Percentiles rank a stretch among this genome's conserved stretches.
Conservation (phyloP, 1,139 yeast genomes). For the Oligophagozyma castellii region DNA sequence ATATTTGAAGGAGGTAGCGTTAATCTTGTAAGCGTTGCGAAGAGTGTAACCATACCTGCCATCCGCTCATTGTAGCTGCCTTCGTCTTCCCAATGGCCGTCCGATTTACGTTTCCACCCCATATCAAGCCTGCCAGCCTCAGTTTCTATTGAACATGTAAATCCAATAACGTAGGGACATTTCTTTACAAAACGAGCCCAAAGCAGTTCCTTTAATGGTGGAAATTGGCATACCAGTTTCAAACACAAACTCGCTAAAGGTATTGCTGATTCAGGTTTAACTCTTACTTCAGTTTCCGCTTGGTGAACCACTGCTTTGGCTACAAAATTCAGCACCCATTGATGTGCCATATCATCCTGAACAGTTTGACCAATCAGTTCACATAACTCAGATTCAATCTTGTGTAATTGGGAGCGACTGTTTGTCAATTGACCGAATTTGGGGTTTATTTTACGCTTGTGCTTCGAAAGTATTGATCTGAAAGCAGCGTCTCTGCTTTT, state of each 20-base stretch:
- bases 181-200: slow-evolving; percentile 78
- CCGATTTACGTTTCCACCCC: slow-evolving; percentile 71
- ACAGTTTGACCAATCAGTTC: slow-evolving; percentile 36
- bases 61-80: slow-evolving; percentile 70
- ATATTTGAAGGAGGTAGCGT: slow-evolving; percentile 18
- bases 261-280: slow-evolving; percentile 60
- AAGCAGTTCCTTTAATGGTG: slow-evolving; percentile 53
- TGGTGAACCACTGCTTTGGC: slow-evolving; percentile 81
- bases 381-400: slow-evolving; percentile 38
- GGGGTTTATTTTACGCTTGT: slow-evolving; percentile 68
- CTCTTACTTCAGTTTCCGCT: slow-evolving; percentile 85
- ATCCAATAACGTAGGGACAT: slow-evolving; percentile 83
- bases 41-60: slow-evolving; percentile 72
- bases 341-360: slow-evolving; percentile 36
- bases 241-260: slow-evolving; percentile 64
- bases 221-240: slow-evolving; percentile 40
- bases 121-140: slow-evolving; percentile 70
- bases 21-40: slow-evolving; percentile 53
- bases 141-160: slow-evolving; percentile 56
- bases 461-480: slow-evolving; percentile 29
- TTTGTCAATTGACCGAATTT: slow-evolving; percentile 84
- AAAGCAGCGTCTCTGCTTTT: slow-evolving; percentile 31
- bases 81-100: slow-evolving; percentile 64
- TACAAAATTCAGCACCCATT: slow-evolving; percentile 67
- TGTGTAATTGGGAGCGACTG: slow-evolving; percentile 43